Evolutionary conservation across 345 rosid species (phyloP), one percentile per base, ranked within the genome.

Genomic region (Murraya paniculata): DNA sequence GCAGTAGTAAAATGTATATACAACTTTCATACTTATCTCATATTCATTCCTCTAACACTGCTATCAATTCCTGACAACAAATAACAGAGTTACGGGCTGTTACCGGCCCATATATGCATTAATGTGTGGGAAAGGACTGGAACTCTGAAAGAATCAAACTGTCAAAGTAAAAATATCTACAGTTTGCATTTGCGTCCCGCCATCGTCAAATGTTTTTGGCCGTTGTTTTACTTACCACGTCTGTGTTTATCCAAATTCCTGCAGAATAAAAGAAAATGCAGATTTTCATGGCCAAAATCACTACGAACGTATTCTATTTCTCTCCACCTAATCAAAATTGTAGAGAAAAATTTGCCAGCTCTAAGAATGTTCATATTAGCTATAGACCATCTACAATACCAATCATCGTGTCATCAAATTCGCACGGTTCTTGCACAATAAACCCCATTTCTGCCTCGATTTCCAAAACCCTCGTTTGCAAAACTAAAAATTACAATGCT

Each of bases 241-340:
- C 5, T 3, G 48, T 70, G 73, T 4, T 50, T 9, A 30, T 19
- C 9, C 58, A 41, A 41, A 9, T 68, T 68, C 74, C 57, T 21
- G 7, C 41, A 19, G 39, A 4, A 28, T 31, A 11, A 25, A n/a
- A 9, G 33, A 30, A 14, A 55, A 65, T 77, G 87, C 71, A 67
- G 85, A 73, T 80, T 82, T 77, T 82, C 73, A 78, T 82, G 84
- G 80, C 94, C 74, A 77, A 64, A 59, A 74, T 82, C 56, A 38
- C 79, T 10, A 69, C 85, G 22, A 78, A 73, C 77, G 68, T 80
- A 64, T 45, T 74, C 71, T 72, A 30, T 61, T 64, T 81, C 62
- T 41, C 70, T 71, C 50, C 75, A 1, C 24, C 77, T 31, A 79
- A 28, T 66, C 83, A 72, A 73, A 67, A 67, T 58, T 78, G 50